Base-by-base conservation (phyloP, 768 basidiomycete genomes). In the Guyanaporus albipodus region DNA sequence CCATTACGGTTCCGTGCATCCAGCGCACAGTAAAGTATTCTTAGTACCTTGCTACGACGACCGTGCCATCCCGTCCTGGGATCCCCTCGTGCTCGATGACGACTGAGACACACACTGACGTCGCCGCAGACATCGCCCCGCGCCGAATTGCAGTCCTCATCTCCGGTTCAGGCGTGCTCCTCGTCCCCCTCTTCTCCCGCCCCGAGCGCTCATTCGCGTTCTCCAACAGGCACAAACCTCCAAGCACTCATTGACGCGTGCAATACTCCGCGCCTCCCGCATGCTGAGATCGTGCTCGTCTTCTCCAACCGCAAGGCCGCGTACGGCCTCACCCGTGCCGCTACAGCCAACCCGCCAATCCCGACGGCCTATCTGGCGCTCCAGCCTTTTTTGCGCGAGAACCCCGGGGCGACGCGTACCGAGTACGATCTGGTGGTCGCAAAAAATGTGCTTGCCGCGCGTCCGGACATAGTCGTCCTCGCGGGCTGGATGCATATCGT, bases 401-500 rank as follows among this genome's bases (percentile, higher is more conserved):
- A 87, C 60, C 80, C 85, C 1, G 81, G 78, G 19, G 80, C 80
- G 54, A 87, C 88, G 5, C 73, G 95, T 17, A 71, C 78, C 37
- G 89, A 95, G 61, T 97, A 96, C 67, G 95, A 95, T 60, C 68
- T 72, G 3, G 87, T 90, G 60, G 77, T 94, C 2, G 91, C 90
- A 8, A 69, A 77, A 26, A 75, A 81, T 42, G 81, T 91, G 4
- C 59, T 87, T 6, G 61, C 67, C 21, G 78, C 72, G 17, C 67
- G 70, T 26, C 95, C 95, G 0, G 90, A 97, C 66, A 64, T 95
- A 21, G 79, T 98, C 38, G 88, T 98, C 7, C 75, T 98, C n/a
- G 96, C 95, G 0, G 96, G 96, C 0, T 99, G 92, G 91, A 97
- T 99, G 95, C 94, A 98, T 60, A 90, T 98, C 58, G 76, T 97